Percentiles rank a stretch among this genome's conserved stretches.
Evolutionary conservation across 2,329 filamentous ascomycete genomes (phyloP).

Genomic region (Claviceps sp.): DNA sequence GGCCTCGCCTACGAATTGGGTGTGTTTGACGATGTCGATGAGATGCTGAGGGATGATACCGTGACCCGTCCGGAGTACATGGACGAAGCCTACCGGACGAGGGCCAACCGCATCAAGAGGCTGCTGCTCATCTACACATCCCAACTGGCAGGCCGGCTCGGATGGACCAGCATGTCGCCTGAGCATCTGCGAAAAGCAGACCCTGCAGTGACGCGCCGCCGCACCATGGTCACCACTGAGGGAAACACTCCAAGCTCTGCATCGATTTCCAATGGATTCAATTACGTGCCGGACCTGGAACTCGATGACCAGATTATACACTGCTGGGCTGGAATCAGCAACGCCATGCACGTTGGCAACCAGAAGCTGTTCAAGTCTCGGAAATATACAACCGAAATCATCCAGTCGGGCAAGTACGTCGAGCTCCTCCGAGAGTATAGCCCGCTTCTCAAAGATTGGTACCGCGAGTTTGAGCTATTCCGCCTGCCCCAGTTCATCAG

Average conservation of each 20-base stretch:
- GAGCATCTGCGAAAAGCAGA: slow-evolving; percentile 46
- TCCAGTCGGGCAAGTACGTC: slow-evolving; percentile 74
- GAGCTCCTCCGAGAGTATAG: slow-evolving; percentile 69
- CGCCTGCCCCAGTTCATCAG: slow-evolving; percentile 50
- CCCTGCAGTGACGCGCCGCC: slow-evolving; percentile 37
- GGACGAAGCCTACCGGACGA: slow-evolving; percentile 62
- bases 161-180: slow-evolving; percentile 88
- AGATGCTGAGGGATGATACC: slow-evolving; percentile 44
- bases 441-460: slow-evolving; percentile 67
- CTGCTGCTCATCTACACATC: slow-evolving; percentile 83
- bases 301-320: slow-evolving; percentile 60
- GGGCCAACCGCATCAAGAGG: slow-evolving; percentile 70
- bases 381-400: slow-evolving; percentile 77
- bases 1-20: slow-evolving; percentile 86
- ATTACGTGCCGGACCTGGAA: slow-evolving; percentile 53
- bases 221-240: slow-evolving; percentile 33
- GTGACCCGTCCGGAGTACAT: slow-evolving; percentile 54
- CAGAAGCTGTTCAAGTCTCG: slow-evolving; percentile 77
- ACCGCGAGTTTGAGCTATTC: slow-evolving; percentile 67
- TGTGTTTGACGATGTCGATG: slow-evolving; percentile 83
- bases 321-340: slow-evolving; percentile 89
- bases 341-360: slow-evolving; percentile 84
- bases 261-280: slow-evolving; percentile 44
- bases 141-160: slow-evolving; percentile 83
- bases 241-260: slow-evolving; percentile 45